These are phyloP conservation scores for Lactuca sativa DNA, from an alignment of 129 eudicot genomes.

Conservation along the genomic window DNA sequence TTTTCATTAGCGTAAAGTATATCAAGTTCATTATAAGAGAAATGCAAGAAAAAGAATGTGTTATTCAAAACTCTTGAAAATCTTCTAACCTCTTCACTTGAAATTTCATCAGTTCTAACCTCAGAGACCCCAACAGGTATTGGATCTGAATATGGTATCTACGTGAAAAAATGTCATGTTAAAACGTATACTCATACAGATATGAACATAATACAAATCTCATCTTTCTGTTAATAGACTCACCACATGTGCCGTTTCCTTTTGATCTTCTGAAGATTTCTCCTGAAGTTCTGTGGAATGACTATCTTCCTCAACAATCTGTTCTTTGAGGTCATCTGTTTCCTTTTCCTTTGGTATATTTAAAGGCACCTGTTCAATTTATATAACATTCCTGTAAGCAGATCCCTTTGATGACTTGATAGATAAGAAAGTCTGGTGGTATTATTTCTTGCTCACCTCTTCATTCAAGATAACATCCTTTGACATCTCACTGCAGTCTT, in stretches of 20 bases:
- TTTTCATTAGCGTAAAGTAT: neutral
- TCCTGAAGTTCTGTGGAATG: constrained; percentile 19
- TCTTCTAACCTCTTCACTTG: constrained; percentile 8
- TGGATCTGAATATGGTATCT: constrained; percentile 27
- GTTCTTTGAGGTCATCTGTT: constrained; percentile 14
- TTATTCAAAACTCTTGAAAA: neutral
- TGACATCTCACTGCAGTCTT: constrained; percentile 17
- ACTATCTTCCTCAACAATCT: constrained; percentile 17
- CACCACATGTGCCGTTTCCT: constrained; percentile 16
- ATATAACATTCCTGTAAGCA: constrained; percentile 9
- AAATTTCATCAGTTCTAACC: constrained; percentile 10
- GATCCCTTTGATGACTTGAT: constrained; percentile 2
- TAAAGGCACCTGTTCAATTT: constrained; percentile 18
- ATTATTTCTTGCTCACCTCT: constrained; percentile 28
- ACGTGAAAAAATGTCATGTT: constrained; percentile 15
- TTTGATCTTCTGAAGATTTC: constrained; percentile 18
- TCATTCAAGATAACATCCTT: constrained; percentile 21
- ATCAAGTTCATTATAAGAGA: no score
- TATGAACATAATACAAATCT: neutral
- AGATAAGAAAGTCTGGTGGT: constrained; percentile 3
- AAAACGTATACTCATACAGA: neutral
- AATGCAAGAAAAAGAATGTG: no score
- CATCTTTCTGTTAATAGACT: constrained; percentile 1
- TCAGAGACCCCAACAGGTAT: no score
- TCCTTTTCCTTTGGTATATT: neutral